Percentiles rank a stretch among this genome's conserved stretches.
Evolutionary conservation across 768 basidiomycete genomes (phyloP).

Genomic region (Suillus fuscotomentosus): DNA sequence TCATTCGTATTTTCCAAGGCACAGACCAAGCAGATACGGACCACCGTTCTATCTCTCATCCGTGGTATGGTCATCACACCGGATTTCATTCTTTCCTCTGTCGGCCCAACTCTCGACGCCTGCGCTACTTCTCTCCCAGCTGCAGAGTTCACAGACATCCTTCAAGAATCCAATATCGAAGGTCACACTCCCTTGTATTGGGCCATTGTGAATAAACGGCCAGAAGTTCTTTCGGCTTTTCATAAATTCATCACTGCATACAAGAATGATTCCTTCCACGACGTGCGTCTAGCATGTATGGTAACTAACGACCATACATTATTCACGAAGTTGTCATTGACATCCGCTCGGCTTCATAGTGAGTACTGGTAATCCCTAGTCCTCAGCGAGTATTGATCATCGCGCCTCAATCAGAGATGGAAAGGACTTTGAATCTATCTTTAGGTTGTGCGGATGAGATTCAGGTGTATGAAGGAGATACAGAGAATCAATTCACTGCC

Average conservation of each 20-base stretch:
- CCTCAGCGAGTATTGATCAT: background rate
- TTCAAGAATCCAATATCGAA: background rate
- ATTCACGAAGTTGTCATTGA: background rate
- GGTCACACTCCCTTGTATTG: background rate
- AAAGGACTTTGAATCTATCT: background rate
- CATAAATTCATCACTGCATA: background rate
- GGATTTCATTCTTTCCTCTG: background rate
- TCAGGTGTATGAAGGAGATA: background rate
- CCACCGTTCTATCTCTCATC: conserved; percentile 1
- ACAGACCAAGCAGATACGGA: background rate
- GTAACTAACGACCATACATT: background rate
- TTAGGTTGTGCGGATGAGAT: background rate
- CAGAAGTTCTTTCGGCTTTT: background rate
- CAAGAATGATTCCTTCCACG: background rate
- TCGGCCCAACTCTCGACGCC: background rate
- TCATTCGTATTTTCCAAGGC: background rate
- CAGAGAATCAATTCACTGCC: background rate
- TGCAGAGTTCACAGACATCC: background rate
- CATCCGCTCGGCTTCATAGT: background rate
- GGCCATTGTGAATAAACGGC: background rate
- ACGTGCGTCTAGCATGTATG: background rate
- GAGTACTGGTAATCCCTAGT: background rate
- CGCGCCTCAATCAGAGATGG: background rate
- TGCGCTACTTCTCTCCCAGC: background rate
- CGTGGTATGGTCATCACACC: background rate